These are phyloP conservation scores for Plasmodium gonderi DNA, from an alignment of 169 alveolate genomes.

Conservation along the genomic window DNA sequence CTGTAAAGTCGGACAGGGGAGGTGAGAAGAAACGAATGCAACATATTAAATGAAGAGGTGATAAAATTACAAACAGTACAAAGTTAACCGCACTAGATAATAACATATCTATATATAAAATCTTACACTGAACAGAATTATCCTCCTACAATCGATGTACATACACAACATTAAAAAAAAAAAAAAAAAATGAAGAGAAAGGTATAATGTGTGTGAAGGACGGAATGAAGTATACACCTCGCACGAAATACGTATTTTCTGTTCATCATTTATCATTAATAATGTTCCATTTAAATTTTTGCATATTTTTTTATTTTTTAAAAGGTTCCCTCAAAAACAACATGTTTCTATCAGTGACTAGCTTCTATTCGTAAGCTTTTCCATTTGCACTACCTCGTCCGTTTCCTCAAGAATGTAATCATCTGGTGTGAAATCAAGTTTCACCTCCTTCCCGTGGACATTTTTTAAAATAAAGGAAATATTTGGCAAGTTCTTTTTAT, in stretches of 20 bases:
- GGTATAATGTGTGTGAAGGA: background rate
- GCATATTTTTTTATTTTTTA: background rate
- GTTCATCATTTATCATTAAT: background rate
- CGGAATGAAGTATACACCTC: background rate
- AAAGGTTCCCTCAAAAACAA: background rate
- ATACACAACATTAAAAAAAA: background rate
- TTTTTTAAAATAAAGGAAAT: conserved; percentile 83
- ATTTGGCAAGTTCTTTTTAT: conserved; percentile 81
- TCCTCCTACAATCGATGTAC: conserved; percentile 19
- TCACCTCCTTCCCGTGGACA: conserved; percentile 78
- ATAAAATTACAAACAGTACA: background rate
- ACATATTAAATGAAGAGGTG: background rate
- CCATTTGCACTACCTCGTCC: conserved; percentile 35
- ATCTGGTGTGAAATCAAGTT: conserved; percentile 79
- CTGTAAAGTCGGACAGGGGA: background rate
- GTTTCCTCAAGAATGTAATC: conserved; percentile 80
- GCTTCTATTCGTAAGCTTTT: too few species aligned
- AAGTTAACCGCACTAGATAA: background rate
- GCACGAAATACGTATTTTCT: background rate
- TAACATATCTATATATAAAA: background rate
- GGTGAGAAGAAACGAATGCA: background rate
- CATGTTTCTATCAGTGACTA: background rate
- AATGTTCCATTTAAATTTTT: too few species aligned
- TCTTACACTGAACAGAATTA: conserved; percentile 52
- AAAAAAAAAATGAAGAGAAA: conserved; percentile 2